phyloP scores from a whole-genome alignment of 139 green algal species.

The Micractinium conductrix region DNA sequence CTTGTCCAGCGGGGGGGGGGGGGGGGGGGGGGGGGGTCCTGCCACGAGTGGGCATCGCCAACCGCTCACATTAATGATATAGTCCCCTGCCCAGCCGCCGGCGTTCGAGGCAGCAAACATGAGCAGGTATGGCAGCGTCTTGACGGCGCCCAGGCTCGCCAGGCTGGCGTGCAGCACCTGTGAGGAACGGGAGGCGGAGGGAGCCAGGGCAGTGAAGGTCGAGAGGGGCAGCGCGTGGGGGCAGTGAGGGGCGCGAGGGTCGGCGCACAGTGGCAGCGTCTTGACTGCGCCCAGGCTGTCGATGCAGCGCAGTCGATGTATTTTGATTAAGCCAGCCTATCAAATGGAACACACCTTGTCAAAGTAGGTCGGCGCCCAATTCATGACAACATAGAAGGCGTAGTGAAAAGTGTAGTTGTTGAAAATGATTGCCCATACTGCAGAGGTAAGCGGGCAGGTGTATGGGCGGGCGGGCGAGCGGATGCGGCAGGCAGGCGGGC shows the following conservation, averaged over 20 bases:
- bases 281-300: too few species aligned
- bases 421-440: conserved; percentile 94
- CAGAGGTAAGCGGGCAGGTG: too few species aligned
- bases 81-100: conserved; percentile 86
- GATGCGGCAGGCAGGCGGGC: too few species aligned
- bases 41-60: too few species aligned
- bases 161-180: conserved; percentile 84
- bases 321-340: too few species aligned
- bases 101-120: conserved; percentile 93
- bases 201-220: neutral
- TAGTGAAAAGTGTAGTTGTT: conserved; percentile 99
- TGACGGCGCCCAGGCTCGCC: conserved; percentile 71
- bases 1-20: too few species aligned
- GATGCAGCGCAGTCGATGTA: too few species aligned
- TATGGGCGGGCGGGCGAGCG: too few species aligned
- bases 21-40: too few species aligned
- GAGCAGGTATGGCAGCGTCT: conserved; percentile 92
- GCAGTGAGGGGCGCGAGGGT: too few species aligned
- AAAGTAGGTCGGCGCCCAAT: conserved; percentile 99
- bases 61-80: conserved; percentile 82
- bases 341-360: conserved; percentile 62
- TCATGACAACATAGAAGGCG: conserved; percentile 98
- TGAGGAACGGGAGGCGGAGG: neutral
- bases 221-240: too few species aligned
- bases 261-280: neutral